phyloP scores from a whole-genome alignment of 805 yeast genomes.

The Suhomyces sp. region DNA sequence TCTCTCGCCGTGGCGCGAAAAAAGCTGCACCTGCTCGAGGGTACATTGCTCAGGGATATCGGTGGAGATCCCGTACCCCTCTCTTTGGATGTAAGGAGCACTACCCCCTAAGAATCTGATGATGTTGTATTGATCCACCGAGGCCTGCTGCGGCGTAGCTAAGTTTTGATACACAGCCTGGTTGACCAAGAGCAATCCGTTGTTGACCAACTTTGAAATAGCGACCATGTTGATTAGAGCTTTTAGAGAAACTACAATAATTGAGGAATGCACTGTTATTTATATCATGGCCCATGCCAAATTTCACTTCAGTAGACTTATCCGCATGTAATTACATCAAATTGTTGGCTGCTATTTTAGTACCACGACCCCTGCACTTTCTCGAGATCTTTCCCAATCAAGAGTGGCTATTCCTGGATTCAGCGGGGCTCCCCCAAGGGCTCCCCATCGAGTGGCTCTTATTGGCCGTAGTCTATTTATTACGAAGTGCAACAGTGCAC shows the following conservation, averaged over 20 bases:
- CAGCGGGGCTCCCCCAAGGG: not conserved
- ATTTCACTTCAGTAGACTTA: not conserved
- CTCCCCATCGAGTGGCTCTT: not conserved
- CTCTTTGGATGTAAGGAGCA: constrained; percentile 52
- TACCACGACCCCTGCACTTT: not conserved
- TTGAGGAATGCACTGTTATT: not conserved
- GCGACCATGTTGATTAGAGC: constrained; percentile 24
- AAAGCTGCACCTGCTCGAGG: constrained; percentile 65
- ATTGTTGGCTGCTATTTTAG: not conserved
- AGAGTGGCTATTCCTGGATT: not conserved
- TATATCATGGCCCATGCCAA: not conserved
- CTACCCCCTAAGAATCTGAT: constrained; percentile 52
- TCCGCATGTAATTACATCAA: not conserved
- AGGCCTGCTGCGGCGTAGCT: constrained; percentile 40
- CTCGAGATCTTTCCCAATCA: not conserved
- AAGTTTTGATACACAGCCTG: constrained; percentile 26
- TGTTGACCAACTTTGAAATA: constrained; percentile 25
- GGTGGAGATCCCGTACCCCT: constrained; percentile 52
- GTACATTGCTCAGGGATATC: constrained; percentile 50
- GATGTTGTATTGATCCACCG: constrained; percentile 45
- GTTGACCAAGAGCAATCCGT: constrained; percentile 28
- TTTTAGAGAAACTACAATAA: not conserved
- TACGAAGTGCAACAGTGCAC: not conserved
- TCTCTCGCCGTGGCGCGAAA: constrained; percentile 83
- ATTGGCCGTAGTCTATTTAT: not conserved